These are phyloP conservation scores for Ophiostoma pallidulum DNA, from an alignment of 2,329 filamentous ascomycete genomes.

Conservation along the genomic window DNA sequence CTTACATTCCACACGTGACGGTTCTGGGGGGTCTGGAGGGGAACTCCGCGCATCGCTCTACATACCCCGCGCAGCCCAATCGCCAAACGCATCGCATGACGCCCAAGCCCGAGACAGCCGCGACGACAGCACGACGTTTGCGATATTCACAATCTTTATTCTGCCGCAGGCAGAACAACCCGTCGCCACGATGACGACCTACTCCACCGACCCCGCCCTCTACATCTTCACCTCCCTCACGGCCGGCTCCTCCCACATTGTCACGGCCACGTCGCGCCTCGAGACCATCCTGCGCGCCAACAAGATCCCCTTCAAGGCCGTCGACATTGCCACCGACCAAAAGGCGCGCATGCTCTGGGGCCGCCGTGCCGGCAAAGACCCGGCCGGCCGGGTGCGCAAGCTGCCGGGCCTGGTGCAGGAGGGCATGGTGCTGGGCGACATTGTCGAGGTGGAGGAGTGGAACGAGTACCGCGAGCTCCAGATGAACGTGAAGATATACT, in stretches of 20 bases:
- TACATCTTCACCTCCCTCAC: constrained; percentile 97
- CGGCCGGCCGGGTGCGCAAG: constrained; percentile 55
- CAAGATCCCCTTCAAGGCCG: constrained; percentile 82
- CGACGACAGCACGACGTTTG: neutral
- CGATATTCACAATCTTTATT: neutral
- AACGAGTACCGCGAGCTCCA: constrained; percentile 97
- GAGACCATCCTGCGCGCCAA: constrained; percentile 96
- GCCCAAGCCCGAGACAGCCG: no score
- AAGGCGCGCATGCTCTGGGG: constrained; percentile 84
- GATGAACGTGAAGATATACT: constrained; percentile 65
- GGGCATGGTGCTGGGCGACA: constrained; percentile 74
- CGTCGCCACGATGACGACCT: constrained; percentile 24
- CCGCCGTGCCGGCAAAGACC: constrained; percentile 66
- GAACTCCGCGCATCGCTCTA: neutral
- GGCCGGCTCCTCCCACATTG: constrained; percentile 88
- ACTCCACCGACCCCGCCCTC: constrained; percentile 58
- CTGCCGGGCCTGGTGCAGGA: constrained; percentile 83
- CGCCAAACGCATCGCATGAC: no score
- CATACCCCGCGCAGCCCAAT: no score
- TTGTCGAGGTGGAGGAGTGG: constrained; percentile 95
- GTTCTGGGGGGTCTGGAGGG: no score
- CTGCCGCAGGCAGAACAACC: neutral
- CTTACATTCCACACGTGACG: no score
- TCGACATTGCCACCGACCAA: constrained; percentile 86
- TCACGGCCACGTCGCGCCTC: constrained; percentile 89